Conservation (phyloP, 2,329 filamentous ascomycete genomes). For the Pseudocercospora musae region DNA sequence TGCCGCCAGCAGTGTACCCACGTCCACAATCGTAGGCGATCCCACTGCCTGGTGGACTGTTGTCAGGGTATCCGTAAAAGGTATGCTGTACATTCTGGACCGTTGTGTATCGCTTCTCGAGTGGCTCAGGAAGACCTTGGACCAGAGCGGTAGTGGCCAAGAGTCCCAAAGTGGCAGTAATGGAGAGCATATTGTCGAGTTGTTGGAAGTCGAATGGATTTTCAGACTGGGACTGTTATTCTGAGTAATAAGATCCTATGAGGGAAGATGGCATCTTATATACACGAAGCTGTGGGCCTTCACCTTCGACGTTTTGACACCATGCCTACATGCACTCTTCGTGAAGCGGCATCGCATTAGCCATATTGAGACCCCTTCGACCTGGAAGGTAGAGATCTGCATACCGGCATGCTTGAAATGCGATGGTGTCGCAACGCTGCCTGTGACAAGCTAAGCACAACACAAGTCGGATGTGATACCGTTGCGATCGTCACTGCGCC, state of each 20-base stretch:
- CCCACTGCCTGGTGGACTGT: slow-evolving; percentile 25
- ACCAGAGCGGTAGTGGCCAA: slow-evolving; percentile 3
- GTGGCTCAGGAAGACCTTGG: slow-evolving; percentile 1
- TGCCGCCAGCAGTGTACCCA: slow-evolving; percentile 39
- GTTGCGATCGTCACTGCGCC: neutral
- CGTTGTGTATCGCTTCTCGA: slow-evolving; percentile 14
- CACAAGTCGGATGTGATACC: neutral
- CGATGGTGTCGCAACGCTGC: neutral
- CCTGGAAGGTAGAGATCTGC: neutral
- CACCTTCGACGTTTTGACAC: neutral
- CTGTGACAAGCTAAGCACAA: neutral
- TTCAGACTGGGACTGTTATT: neutral
- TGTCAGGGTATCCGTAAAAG: slow-evolving; percentile 33
- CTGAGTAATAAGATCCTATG: neutral
- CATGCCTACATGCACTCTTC: neutral
- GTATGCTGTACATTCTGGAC: slow-evolving; percentile 21
- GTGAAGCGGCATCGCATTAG: neutral
- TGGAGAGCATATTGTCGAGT: neutral
- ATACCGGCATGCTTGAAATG: neutral
- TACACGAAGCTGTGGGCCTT: neutral
- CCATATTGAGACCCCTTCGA: neutral
- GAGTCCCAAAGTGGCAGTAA: slow-evolving; percentile 2
- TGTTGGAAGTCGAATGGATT: neutral
- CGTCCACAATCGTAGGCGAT: slow-evolving; percentile 32
- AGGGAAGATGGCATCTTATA: neutral